These are phyloP conservation scores for Alternaria consortialis DNA, from an alignment of 2,329 filamentous ascomycete genomes.

Conservation along the genomic window DNA sequence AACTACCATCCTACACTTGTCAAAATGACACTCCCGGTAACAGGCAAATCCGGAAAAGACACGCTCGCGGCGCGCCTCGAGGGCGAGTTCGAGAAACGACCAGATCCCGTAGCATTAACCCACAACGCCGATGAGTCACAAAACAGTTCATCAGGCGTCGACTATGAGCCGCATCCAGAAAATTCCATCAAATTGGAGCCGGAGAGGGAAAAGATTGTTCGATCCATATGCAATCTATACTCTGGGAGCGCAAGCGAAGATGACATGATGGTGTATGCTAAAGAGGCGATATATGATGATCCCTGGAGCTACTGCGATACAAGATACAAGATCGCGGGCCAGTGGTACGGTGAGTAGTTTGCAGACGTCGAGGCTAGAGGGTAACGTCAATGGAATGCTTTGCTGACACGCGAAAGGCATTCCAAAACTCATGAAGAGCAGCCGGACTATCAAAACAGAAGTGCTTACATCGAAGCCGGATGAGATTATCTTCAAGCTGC, in stretches of 20 bases:
- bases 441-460: slow-evolving; percentile 55
- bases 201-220: slow-evolving; percentile 53
- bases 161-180: slow-evolving; percentile 42
- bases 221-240: slow-evolving; percentile 57
- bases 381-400: neutral
- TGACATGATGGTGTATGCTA: slow-evolving; percentile 61
- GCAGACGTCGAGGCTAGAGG: neutral
- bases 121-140: slow-evolving; percentile 34
- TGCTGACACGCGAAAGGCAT: slow-evolving; percentile 41
- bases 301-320: slow-evolving; percentile 61
- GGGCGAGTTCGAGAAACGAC: slow-evolving; percentile 30
- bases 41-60: slow-evolving; percentile 18
- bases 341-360: slow-evolving; percentile 56
- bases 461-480: slow-evolving; percentile 51
- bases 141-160: slow-evolving; percentile 41
- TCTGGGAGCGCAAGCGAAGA: slow-evolving; percentile 58
- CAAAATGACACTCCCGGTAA: slow-evolving; percentile 7
- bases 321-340: slow-evolving; percentile 61
- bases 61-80: slow-evolving; percentile 21
- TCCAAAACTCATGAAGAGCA: slow-evolving; percentile 54
- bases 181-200: slow-evolving; percentile 27
- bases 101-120: slow-evolving; percentile 42
- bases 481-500: slow-evolving; percentile 59
- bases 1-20: neutral
- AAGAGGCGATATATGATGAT: slow-evolving; percentile 59